Base-by-base conservation (phyloP, 495 filamentous ascomycete genomes). In the Trichoderma asperelloides region DNA sequence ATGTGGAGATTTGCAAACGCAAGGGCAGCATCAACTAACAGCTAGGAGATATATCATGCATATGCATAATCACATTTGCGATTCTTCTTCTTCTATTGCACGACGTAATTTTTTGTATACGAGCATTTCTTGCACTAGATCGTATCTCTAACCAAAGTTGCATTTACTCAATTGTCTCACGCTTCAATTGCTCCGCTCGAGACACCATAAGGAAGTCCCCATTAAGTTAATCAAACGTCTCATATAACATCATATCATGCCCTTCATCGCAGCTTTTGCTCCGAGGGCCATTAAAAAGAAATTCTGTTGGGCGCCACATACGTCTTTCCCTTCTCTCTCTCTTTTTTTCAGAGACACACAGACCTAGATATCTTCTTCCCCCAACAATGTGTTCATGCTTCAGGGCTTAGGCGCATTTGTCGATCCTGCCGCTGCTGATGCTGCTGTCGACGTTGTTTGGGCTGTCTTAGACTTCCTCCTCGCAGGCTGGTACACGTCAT, bases 401-500 rank as follows among this genome's bases (percentile, higher is more conserved):
- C 41, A 65, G 18, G n/a, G 40, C 41, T 43, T 65, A 21, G 64
- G 16, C 70, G 66, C 28, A 13, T 67, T 43, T 37, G 70, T 1
- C 28, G 33, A 39, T 13, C 33, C 9, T 0, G 15, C 33, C 15
- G 62, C 18, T 23, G 28, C 62, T 13, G 64, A 9, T 27, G 71
- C 62, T 0, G 69, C 70, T 1, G 73, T 65, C n/a, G 73, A 70
- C 13, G 51, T 41, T 13, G n/a, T 30, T 21, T 25, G 23, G n/a
- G 47, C 47, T 8, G 27, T 21, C 69, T 78, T 80, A 51, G 79
- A 75, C 75, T 87, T 84, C 76, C 86, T 81, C 67, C 86, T 83
- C 57, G 85, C 83, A 3, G 90, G 89, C 75, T 89, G 82, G 77
- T 97, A 97, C 9, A 96, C 91, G 76, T 97, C 93, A 76, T 99